These are phyloP conservation scores for Exobasidium cylindrosporum DNA, from an alignment of 1,284 basidiomycete species.

Conservation along the genomic window DNA sequence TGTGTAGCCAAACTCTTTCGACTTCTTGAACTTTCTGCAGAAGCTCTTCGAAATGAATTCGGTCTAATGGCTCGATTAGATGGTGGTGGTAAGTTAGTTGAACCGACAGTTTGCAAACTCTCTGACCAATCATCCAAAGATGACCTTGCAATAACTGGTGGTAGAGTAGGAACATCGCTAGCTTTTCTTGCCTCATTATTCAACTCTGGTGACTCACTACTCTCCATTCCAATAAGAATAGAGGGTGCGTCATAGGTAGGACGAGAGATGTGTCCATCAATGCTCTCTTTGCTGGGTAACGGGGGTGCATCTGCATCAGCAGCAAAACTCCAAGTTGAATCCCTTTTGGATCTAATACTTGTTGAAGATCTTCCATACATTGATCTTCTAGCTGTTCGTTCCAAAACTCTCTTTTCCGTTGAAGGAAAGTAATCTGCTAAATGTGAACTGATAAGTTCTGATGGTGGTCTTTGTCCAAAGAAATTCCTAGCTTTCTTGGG, in stretches of 20 bases:
- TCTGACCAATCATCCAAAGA: slow-evolving; percentile 44
- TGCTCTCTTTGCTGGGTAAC: slow-evolving; percentile 35
- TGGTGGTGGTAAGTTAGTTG: slow-evolving; percentile 24
- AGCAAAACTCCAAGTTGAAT: slow-evolving; percentile 47
- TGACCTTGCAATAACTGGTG: slow-evolving; percentile 33
- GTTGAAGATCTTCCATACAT: slow-evolving; percentile 44
- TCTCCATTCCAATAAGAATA: slow-evolving; percentile 35
- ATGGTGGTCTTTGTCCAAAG: slow-evolving; percentile 94
- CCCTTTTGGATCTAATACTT: slow-evolving; percentile 42
- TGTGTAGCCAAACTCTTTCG: slow-evolving; percentile 37
- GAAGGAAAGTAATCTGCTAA: slow-evolving; percentile 92
- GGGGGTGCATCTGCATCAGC: slow-evolving; percentile 40
- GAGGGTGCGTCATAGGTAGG: slow-evolving; percentile 18
- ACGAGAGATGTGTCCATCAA: slow-evolving; percentile 15
- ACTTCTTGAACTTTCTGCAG: slow-evolving; percentile 38
- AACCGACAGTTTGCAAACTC: slow-evolving; percentile 22
- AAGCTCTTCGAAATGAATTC: slow-evolving; percentile 29
- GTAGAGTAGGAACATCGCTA: slow-evolving; percentile 35
- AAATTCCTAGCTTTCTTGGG: slow-evolving; percentile 77
- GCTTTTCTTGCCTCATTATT: background rate
- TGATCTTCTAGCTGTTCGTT: slow-evolving; percentile 41
- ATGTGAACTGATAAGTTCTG: slow-evolving; percentile 94
- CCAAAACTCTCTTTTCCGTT: slow-evolving; percentile 69
- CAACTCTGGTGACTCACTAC: slow-evolving; percentile 6
- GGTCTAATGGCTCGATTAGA: slow-evolving; percentile 20